These are phyloP conservation scores for Beauveria brongniartii DNA, from an alignment of 2,329 filamentous ascomycete species.

Conservation along the genomic window DNA sequence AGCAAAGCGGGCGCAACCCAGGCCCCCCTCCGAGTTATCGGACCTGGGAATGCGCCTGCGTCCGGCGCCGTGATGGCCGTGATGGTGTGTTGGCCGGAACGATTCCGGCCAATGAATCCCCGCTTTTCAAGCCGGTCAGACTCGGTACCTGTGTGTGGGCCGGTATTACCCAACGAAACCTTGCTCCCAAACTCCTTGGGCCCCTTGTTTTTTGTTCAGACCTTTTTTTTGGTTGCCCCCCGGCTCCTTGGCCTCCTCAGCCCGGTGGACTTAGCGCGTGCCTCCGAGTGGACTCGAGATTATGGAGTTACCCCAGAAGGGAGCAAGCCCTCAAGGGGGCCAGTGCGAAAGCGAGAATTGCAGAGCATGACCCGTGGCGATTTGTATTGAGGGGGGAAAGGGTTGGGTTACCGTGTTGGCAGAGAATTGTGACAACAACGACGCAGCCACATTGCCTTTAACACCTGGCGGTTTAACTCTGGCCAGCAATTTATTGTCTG, in stretches of 20 bases:
- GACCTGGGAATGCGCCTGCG: slow-evolving; percentile 1
- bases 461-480: background rate
- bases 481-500: background rate
- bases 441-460: background rate
- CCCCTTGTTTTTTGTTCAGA: background rate
- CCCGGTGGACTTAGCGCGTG: background rate
- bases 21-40: slow-evolving; percentile 8
- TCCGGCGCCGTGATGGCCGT: slow-evolving; percentile 23
- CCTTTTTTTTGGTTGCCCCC: background rate
- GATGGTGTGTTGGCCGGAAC: slow-evolving; percentile 25
- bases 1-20: background rate
- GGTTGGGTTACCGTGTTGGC: slow-evolving; percentile 1
- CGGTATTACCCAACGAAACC: slow-evolving; percentile 1
- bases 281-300: background rate
- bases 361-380: slow-evolving; percentile 5
- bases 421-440: background rate
- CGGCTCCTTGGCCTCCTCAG: background rate
- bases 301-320: slow-evolving; percentile 2
- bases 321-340: background rate
- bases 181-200: background rate
- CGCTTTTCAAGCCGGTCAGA: slow-evolving; percentile 13
- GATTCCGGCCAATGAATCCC: slow-evolving; percentile 23
- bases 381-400: background rate
- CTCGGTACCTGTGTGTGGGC: slow-evolving; percentile 9
- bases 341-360: slow-evolving; percentile 9